These are phyloP conservation scores for Lolium multiflorum DNA, from an alignment of 176 grass and related monocot species.

Conservation along the genomic window DNA sequence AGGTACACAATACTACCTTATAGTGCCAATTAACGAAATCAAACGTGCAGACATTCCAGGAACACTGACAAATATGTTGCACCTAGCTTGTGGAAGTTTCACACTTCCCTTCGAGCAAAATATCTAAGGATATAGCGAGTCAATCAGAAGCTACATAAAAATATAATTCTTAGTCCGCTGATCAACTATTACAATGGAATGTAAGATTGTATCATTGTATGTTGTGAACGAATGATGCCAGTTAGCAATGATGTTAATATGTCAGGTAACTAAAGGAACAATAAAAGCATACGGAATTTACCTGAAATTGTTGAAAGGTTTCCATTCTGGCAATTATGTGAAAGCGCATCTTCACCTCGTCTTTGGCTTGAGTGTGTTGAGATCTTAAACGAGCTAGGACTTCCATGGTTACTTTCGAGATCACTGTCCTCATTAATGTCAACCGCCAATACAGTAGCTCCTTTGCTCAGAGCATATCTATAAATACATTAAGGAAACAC, in stretches of 20 bases:
- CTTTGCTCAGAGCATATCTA: conserved; percentile 90
- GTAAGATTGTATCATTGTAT: not conserved
- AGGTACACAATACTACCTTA: not conserved
- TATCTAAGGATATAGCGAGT: not conserved
- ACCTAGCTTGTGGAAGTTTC: not conserved
- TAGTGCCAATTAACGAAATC: not conserved
- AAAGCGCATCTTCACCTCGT: conserved; percentile 56
- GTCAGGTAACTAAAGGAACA: conserved; percentile 5
- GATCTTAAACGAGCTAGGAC: conserved; percentile 55
- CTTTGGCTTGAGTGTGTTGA: conserved; percentile 61
- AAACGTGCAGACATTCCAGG: not conserved
- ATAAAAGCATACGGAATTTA: not conserved
- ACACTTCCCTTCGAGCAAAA: conserved; percentile 4
- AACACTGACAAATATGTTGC: not conserved
- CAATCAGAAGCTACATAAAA: not conserved
- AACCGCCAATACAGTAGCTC: conserved; percentile 70
- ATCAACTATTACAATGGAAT: not conserved
- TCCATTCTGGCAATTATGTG: conserved; percentile 46
- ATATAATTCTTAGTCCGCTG: not conserved
- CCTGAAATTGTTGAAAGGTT: conserved; percentile 40
- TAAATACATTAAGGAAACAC: conserved; percentile 61
- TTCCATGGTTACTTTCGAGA: conserved; percentile 43
- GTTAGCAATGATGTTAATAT: conserved; percentile 10
- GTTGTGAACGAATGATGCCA: not conserved
- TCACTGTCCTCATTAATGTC: conserved; percentile 61